phyloP scores from a whole-genome alignment of 1,139 yeast genomes.

The Geotrichum klebahnii region DNA sequence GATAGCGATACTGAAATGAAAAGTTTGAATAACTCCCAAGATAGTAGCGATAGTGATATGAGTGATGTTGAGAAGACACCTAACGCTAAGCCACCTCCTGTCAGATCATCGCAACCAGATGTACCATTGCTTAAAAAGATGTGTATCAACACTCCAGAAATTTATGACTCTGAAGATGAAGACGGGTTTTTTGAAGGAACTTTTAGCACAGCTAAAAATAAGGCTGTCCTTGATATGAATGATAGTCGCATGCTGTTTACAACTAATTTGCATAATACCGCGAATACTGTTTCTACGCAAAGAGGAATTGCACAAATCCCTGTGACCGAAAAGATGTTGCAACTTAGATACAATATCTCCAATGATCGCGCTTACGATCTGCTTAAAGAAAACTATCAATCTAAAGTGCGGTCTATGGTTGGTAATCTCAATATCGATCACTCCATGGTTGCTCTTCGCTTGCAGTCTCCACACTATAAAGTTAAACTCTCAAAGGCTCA shows the following conservation, averaged over 20 bases:
- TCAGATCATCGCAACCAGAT: background rate
- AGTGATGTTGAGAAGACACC: conserved; percentile 24
- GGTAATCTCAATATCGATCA: conserved; percentile 91
- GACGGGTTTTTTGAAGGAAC: conserved; percentile 77
- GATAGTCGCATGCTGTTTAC: conserved; percentile 75
- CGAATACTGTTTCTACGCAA: conserved; percentile 38
- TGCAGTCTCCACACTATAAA: conserved; percentile 89
- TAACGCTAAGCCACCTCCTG: background rate
- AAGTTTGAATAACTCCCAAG: conserved; percentile 6
- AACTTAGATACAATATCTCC: conserved; percentile 68
- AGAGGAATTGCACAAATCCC: conserved; percentile 41
- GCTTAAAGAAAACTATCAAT: conserved; percentile 78
- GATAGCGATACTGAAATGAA: conserved; percentile 26
- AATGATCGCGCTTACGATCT: conserved; percentile 84
- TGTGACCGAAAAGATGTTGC: conserved; percentile 47
- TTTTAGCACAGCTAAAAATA: conserved; percentile 41
- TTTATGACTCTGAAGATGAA: conserved; percentile 55
- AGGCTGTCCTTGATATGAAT: conserved; percentile 70
- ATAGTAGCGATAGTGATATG: conserved; percentile 22
- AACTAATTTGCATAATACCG: background rate
- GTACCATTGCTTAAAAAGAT: conserved; percentile 6
- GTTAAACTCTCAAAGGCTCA: conserved; percentile 68
- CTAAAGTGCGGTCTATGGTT: conserved; percentile 87
- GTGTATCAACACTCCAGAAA: conserved; percentile 24
- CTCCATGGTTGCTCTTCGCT: conserved; percentile 76